These are phyloP conservation scores for Alternaria triticimaculans DNA, from an alignment of 2,329 filamentous ascomycete species.

Conservation along the genomic window DNA sequence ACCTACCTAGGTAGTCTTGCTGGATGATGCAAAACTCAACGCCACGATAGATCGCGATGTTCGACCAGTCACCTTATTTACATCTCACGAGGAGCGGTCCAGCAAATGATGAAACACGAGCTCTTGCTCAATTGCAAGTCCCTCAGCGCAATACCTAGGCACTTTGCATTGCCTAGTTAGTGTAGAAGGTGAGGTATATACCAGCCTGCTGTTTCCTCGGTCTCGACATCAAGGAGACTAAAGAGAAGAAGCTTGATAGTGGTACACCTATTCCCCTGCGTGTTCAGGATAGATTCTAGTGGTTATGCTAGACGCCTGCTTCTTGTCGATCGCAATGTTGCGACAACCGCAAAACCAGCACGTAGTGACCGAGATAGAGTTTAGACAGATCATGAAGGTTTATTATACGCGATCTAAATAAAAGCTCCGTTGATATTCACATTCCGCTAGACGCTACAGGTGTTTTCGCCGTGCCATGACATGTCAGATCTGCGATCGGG, in stretches of 20 bases:
- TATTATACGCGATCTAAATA: neutral
- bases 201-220: neutral
- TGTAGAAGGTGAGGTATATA: neutral
- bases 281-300: neutral
- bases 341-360: neutral
- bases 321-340: neutral
- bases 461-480: neutral
- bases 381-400: neutral
- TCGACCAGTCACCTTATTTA: neutral
- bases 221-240: neutral
- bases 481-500: neutral
- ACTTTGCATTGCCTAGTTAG: neutral
- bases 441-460: neutral
- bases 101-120: neutral
- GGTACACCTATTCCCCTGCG: neutral
- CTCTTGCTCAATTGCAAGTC: neutral
- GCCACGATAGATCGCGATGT: neutral
- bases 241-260: neutral
- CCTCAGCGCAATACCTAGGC: neutral
- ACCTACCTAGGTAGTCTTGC: neutral
- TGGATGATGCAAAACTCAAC: neutral
- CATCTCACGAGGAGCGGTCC: neutral
- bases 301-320: neutral
- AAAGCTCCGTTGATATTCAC: neutral
- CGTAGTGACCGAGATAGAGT: neutral